Evolutionary conservation across 2,329 filamentous ascomycete genomes (phyloP).

Genomic region (Venturiaceae sp.): DNA sequence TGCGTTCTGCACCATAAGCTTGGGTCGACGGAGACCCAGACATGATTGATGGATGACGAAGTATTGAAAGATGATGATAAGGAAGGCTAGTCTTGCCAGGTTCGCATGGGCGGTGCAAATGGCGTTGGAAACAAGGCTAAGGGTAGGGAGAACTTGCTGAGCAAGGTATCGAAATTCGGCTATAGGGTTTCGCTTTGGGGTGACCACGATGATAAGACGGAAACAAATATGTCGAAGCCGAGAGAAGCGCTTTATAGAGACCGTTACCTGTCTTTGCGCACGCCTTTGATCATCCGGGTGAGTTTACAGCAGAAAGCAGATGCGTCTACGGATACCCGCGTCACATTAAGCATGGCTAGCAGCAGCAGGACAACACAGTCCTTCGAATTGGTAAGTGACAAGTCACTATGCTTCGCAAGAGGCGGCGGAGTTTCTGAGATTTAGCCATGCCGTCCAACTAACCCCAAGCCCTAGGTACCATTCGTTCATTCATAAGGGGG

Average conservation of each 20-base stretch:
- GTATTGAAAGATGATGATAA: background rate
- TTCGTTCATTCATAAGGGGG: background rate
- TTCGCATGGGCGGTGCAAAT: background rate
- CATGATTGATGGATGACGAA: constrained; percentile 4
- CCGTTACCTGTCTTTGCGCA: background rate
- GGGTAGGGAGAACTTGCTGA: background rate
- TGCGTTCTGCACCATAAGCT: background rate
- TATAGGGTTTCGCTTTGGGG: background rate
- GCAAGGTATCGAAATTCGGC: background rate
- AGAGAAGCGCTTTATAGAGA: constrained; percentile 9
- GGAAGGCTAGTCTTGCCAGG: constrained; percentile 6
- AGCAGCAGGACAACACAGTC: too few species aligned
- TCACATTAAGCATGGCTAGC: background rate
- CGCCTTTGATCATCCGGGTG: background rate
- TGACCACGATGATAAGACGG: background rate
- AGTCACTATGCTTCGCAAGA: background rate
- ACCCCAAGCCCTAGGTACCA: background rate
- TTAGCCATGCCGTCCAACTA: background rate
- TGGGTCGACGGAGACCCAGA: background rate
- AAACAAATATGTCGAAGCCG: background rate
- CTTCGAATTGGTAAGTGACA: background rate
- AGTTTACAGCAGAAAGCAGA: background rate
- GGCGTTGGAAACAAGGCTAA: background rate
- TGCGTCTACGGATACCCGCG: background rate
- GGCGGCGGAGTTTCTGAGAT: background rate